Base-by-base conservation (phyloP, 352 stramenopile species). In the Globisporangium viniferum region DNA sequence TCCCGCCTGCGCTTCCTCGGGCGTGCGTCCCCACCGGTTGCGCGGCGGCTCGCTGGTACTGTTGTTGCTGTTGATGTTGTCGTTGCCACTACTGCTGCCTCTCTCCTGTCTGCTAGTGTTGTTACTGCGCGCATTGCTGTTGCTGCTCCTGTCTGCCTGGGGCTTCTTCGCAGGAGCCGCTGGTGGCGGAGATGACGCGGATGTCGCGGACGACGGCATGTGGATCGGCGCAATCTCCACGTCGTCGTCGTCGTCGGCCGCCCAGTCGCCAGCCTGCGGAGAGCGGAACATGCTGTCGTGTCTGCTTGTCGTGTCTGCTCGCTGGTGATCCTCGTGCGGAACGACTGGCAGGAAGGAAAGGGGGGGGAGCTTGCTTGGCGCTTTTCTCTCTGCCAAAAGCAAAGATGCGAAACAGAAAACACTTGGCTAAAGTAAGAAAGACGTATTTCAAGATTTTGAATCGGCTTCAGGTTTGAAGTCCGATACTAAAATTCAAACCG, bases 191-290 rank as follows among this genome's bases (percentile, higher is more conserved):
- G 66, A 57, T 20, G 62, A 59, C 33, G 57, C 69, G 6, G 57
- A 24, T 33, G 57, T 65, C 12, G 48, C 59, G n/a, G 68, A 56
- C 14, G 57, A 60, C 24, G 58, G 61, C 35, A 59, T 33, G 12
- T 60, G 36, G 29, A 59, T 58, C 59, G 10, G 46, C 62, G 46
- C 66, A 57, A 69, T 82, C 31, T 90, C 84, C 33, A 90, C 82
- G 68, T 92, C 84, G 62, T 82, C 86, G 49, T 90, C 86, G 54
- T 93, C 84, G 66, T 93, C 86, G 61, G 81, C 86, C 59, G 84
- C 86, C 84, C 86, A 93, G 73, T 91, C 84, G 56, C 82, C 80
- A 8, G 81, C 64, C 67, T 93, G 71, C n/a, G 81, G 71, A 35
- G 80, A 76, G 71, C 86, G 84, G 68, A 93, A 91, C 86, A 94